Base-by-base conservation (phyloP, 2,329 filamentous ascomycete species). In the Rhynchosporium graminicola region DNA sequence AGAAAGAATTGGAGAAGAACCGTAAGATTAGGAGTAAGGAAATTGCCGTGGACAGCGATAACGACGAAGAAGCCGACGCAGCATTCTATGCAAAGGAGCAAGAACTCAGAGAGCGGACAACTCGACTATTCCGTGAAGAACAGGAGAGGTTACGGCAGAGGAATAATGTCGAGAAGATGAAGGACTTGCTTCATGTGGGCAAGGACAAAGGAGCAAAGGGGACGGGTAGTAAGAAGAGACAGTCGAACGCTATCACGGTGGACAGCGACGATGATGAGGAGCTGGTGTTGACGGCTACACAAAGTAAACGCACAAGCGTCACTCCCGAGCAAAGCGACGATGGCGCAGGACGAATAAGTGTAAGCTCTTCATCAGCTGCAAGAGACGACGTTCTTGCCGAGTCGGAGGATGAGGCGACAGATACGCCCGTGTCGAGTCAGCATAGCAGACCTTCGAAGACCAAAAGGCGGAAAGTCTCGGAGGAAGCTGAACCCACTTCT, bases 41-140 rank as follows among this genome's bases (percentile, higher is more conserved):
- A 45, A 94, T 87, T 70, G 89, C 99, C 57, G 85, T 89, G 62
- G 87, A 88, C 43, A 92, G 89, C 68, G 95, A 98, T 73, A 95
- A 98, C 59, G 92, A 97, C 71, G 86, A 83, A 40, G 91, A 92
- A 52, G 84, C 85, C 61, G 85, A 90, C 76, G 79, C 74, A 28
- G 86, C 84, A 26, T 97, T 97, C 76, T 97, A 94, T 76, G 86
- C 83, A 2, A 82, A 84, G 15, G 93, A 97, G 76, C 86, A 88
- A 74, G 78, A 82, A 67, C 80, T 88, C 63, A 80, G 90, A 55
- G 81, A 85, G 66, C 38, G 40, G 26, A 59, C 57, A 9, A 42
- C 43, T 26, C 47, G 26, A 7, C n/a, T 59, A 33, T 59, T 59
- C 46, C 57, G 47, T 12, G 57, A 84, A 13, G 93, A 97, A 76